Base-by-base conservation (phyloP, 345 rosid species). In the Firmiana major region DNA sequence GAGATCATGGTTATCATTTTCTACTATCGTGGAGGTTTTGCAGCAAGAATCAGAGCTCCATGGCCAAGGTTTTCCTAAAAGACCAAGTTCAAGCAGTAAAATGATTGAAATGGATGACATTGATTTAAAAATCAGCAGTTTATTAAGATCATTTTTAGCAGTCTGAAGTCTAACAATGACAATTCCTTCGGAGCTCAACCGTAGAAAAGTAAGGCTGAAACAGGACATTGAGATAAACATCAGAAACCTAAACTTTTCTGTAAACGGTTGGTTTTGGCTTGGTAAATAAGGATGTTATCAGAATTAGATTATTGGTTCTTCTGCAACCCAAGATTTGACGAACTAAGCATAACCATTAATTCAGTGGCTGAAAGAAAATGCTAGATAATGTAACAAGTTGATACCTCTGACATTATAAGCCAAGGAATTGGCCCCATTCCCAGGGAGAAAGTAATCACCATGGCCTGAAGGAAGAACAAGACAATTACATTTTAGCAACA, bases 381-480 rank as follows among this genome's bases (percentile, higher is more conserved):
- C 45, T 22, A 36, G 6, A 49, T 24, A 7, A 55, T 26, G 22
- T 34, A 11, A 9, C 34, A 45, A 45, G 26, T n/a, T 7, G 11
- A 31, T 84, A 96, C 99, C 99, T 96, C 99, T 3, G 98, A 96
- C 99, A 93, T 96, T 83, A 96, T 93, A 79, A 96, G 19, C 99
- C 99, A 96, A n/a, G 98, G 99, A 79, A 96, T 91, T 6, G 99
- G 87, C 40, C 99, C 99, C 81, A 93, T 84, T 81, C 99, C 99
- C 72, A 96, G 84, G 76, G 98, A 93, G 87, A 96, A 96, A 67
- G 78, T 9, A 68, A 87, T 71, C 57, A 93, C 93, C 98, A 96
- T 83, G 63, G 80, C 84, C 99, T 96, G 88, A 75, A 83, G 84
- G 17, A 53, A 77, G 62, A 79, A 48, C 26, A 26, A 49, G 55